phyloP scores from a whole-genome alignment of 1,139 yeast genomes.

The Taphrina confusa region DNA sequence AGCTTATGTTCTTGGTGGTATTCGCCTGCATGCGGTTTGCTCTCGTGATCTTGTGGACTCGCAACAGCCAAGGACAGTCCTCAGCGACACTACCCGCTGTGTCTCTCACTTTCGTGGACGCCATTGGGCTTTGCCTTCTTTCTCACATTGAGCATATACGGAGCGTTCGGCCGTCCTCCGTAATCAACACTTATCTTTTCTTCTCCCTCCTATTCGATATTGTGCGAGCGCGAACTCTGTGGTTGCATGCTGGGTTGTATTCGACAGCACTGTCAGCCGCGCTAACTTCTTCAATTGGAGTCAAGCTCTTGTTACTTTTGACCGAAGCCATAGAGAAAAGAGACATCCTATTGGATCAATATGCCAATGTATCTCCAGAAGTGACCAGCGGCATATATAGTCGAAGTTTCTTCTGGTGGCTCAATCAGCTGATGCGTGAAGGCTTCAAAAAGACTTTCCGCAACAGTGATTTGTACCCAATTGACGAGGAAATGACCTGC shows the following conservation, averaged over 20 bases:
- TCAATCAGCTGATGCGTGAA: constrained; percentile 1
- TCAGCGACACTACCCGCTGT: background rate
- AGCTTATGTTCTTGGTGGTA: background rate
- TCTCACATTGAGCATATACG: constrained; percentile 4
- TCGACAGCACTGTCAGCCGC: background rate
- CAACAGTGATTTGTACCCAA: background rate
- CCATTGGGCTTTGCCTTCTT: background rate
- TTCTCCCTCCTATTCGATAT: background rate
- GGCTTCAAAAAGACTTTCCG: background rate
- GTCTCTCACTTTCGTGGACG: background rate
- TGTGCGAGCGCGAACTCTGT: background rate
- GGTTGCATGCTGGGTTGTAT: background rate
- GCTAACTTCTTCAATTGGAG: background rate
- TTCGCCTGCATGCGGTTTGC: background rate
- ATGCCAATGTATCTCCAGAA: background rate
- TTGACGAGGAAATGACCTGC: background rate
- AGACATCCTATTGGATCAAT: background rate
- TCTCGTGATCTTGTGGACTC: background rate
- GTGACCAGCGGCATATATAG: background rate
- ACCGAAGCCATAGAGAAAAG: constrained; percentile 6
- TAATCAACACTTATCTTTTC: background rate
- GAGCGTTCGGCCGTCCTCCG: background rate
- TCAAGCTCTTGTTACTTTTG: background rate
- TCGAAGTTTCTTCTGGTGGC: constrained; percentile 10
- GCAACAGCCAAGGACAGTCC: background rate